Conservation (phyloP, 2,329 filamentous ascomycete genomes). For the Coniochaeta sp. region DNA sequence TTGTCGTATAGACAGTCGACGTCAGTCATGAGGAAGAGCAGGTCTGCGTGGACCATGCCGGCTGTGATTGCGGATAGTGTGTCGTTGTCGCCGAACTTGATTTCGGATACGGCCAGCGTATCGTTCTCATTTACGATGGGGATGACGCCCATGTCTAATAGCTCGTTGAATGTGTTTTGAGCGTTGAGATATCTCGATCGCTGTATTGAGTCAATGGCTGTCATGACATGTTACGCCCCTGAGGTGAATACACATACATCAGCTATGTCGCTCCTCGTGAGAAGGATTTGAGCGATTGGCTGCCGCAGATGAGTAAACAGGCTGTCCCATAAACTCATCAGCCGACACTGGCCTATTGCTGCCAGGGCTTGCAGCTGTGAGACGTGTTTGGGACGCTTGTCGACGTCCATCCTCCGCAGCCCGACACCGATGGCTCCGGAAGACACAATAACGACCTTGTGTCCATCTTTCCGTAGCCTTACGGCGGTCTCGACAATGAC, state of each 20-base stretch:
- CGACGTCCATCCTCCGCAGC: slow-evolving; percentile 79
- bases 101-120: slow-evolving; percentile 91
- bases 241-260: slow-evolving; percentile 51
- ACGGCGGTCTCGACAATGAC: slow-evolving; percentile 92
- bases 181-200: slow-evolving; percentile 93
- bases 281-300: slow-evolving; percentile 86
- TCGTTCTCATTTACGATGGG: slow-evolving; percentile 99
- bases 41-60: slow-evolving; percentile 94
- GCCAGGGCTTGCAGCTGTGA: slow-evolving; percentile 87
- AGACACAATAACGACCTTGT: slow-evolving; percentile 91
- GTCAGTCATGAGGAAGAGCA: slow-evolving; percentile 97
- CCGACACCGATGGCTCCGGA: slow-evolving; percentile 96
- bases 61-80: slow-evolving; percentile 94
- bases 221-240: no score
- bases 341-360: slow-evolving; percentile 88
- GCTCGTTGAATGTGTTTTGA: slow-evolving; percentile 85
- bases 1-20: slow-evolving; percentile 97
- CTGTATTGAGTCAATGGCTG: slow-evolving; percentile 26
- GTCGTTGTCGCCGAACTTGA: slow-evolving; percentile 99
- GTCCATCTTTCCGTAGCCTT: slow-evolving; percentile 79
- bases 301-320: slow-evolving; percentile 82
- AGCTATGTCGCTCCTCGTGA: slow-evolving; percentile 93
- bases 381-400: slow-evolving; percentile 81
- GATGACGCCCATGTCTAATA: slow-evolving; percentile 91
- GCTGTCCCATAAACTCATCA: slow-evolving; percentile 94